Conservation (phyloP, 352 stramenopile species). For the Peronosclerospora sorghi region DNA sequence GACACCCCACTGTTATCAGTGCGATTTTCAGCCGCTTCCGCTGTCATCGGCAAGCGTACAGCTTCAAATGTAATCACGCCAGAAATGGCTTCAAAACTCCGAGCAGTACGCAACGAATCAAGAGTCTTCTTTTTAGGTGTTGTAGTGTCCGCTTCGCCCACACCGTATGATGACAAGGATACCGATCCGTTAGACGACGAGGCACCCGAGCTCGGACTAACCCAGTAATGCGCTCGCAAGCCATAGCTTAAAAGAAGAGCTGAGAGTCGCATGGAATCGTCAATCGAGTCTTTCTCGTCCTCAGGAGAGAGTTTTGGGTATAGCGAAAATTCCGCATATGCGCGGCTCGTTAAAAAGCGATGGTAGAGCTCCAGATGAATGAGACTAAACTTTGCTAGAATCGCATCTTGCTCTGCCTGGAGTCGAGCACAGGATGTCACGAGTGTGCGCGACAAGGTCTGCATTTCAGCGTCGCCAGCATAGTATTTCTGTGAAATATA, state of each 20-base stretch:
- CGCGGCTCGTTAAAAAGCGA: constrained; percentile 72
- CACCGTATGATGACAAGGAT: constrained; percentile 10
- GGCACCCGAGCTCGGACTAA: constrained; percentile 9
- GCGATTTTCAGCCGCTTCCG: constrained; percentile 7
- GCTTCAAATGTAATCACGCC: constrained; percentile 72
- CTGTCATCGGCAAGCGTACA: constrained; percentile 17
- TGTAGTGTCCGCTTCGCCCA: constrained; percentile 13
- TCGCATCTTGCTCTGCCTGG: constrained; percentile 72
- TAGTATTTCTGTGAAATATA: constrained; percentile 85
- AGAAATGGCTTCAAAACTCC: constrained; percentile 66
- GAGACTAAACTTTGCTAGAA: constrained; percentile 76
- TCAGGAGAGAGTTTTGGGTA: constrained; percentile 48
- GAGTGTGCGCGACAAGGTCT: constrained; percentile 53
- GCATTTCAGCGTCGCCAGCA: constrained; percentile 61
- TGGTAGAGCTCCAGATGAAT: constrained; percentile 82
- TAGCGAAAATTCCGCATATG: constrained; percentile 77
- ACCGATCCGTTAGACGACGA: constrained; percentile 14
- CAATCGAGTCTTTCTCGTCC: constrained; percentile 47
- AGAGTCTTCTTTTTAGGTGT: constrained; percentile 50
- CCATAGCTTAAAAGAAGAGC: constrained; percentile 67
- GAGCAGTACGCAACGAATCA: constrained; percentile 46
- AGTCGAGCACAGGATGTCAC: constrained; percentile 49
- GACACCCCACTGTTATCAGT: constrained; percentile 10
- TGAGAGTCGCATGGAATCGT: constrained; percentile 62
- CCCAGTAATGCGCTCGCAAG: constrained; percentile 71